A percentile compares a stretch with the other conserved stretches of the same genome.
phyloP scores from a whole-genome alignment of 352 stramenopile genomes.

The Phytophthora pluvialis region DNA sequence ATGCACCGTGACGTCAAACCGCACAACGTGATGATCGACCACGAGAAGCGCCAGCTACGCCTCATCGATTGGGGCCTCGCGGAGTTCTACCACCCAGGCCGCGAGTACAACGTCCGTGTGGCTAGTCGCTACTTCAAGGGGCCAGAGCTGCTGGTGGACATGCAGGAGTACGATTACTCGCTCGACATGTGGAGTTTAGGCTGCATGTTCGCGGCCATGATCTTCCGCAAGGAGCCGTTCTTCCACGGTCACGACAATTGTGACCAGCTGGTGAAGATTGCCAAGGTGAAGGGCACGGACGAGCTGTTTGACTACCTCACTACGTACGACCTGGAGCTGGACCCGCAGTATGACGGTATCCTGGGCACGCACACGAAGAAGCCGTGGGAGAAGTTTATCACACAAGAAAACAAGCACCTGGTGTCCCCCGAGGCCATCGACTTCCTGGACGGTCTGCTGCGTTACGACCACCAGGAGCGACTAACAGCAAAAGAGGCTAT shows the following conservation, averaged over 20 bases:
- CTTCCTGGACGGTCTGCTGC: constrained; percentile 89
- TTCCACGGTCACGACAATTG: constrained; percentile 99
- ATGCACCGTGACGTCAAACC: constrained; percentile 99
- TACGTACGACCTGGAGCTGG: constrained; percentile 98
- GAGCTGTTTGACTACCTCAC: constrained; percentile 99
- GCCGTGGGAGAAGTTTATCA: constrained; percentile 99
- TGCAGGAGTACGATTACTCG: constrained; percentile 99
- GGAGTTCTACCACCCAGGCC: constrained; percentile 98
- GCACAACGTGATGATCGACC: constrained; percentile 99
- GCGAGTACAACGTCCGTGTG: constrained; percentile 99
- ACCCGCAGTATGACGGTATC: constrained; percentile 98
- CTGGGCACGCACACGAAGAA: constrained; percentile 97
- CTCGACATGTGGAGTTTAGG: constrained; percentile 99
- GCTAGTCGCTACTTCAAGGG: constrained; percentile 99
- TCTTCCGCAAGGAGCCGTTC: constrained; percentile 99
- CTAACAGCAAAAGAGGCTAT: constrained; percentile 99
- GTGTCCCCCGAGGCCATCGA: constrained; percentile 96
- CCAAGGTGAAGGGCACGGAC: constrained; percentile 97
- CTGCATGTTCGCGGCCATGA: constrained; percentile 99
- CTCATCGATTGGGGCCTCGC: constrained; percentile 99
- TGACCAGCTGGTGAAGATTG: constrained; percentile 99
- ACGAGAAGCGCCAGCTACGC: constrained; percentile 97
- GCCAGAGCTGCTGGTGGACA: constrained; percentile 98
- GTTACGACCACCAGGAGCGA: constrained; percentile 97
- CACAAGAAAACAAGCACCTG: constrained; percentile 97